Evolutionary conservation across 1,284 basidiomycete genomes (phyloP).

Genomic region (Mrakiaceae sp.): DNA sequence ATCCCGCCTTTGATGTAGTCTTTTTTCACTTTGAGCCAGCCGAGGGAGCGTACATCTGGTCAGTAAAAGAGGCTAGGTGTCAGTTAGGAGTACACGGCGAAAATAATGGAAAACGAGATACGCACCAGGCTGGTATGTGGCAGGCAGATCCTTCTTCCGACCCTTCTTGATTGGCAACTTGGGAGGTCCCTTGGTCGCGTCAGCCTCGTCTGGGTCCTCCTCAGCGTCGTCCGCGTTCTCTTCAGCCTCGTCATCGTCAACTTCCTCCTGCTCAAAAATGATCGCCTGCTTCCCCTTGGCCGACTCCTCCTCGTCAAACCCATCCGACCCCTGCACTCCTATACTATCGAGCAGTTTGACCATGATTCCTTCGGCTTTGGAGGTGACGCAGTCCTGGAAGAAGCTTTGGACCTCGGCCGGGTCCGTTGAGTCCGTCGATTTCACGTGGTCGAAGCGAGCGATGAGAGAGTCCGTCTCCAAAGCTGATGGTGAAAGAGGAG

Average conservation of each 20-base stretch:
- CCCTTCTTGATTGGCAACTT: slow-evolving; percentile 13
- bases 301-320: slow-evolving; percentile 17
- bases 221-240: slow-evolving; percentile 28
- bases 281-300: slow-evolving; percentile 11
- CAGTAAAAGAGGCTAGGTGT: neutral
- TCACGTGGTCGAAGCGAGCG: slow-evolving; percentile 66
- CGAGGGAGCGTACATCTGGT: slow-evolving; percentile 57
- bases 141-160: slow-evolving; percentile 60
- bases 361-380: slow-evolving; percentile 85
- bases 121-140: slow-evolving; percentile 77
- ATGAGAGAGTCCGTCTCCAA: slow-evolving; percentile 34
- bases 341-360: slow-evolving; percentile 59
- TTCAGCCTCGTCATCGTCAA: slow-evolving; percentile 21
- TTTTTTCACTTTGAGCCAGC: slow-evolving; percentile 78
- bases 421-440: slow-evolving; percentile 55
- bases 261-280: neutral
- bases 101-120: neutral
- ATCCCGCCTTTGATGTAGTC: slow-evolving; percentile 35
- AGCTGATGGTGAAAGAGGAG: slow-evolving; percentile 40
- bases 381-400: slow-evolving; percentile 66
- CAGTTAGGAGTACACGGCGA: too few species aligned
- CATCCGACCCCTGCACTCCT: slow-evolving; percentile 17
- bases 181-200: slow-evolving; percentile 21
- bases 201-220: slow-evolving; percentile 24
- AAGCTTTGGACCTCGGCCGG: slow-evolving; percentile 60